Evolutionary conservation across 345 rosid genomes (phyloP), one percentile per base, ranked within the genome.

Genomic region (Rhizophora mangle): DNA sequence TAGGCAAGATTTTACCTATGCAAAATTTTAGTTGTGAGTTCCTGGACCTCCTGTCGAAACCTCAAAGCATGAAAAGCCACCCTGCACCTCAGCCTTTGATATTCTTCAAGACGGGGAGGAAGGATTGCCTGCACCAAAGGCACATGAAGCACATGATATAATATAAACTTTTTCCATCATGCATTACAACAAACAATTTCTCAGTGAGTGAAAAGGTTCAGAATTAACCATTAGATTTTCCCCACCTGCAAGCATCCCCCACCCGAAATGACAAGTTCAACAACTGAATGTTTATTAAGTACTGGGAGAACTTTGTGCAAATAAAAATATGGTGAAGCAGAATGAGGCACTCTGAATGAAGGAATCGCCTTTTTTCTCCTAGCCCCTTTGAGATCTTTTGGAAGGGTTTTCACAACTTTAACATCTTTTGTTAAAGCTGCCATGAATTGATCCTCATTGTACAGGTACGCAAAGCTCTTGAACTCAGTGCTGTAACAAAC

Each of bases 381-480:
- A 53, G 93, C 95, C 65, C 79, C 82, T 85, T 94, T 94, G 69
- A 94, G 97, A 77, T 85, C 69, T 78, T 94, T 92, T 0, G 99
- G 99, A 62, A 94, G 99, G 71, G 97, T 91, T 84, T 87, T 94
- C 67, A 94, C 86, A 53, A 94, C 78, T 69, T 80, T 81, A 54
- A 94, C 78, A 69, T 94, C 99, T 69, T 87, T 91, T 24, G 77
- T 78, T 65, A 95, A 62, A 37, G 96, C 93, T 27, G 83, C 83
- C 83, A 89, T 85, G 79, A 95, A 95, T 27, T 87, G 92, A 32
- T 95, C 97, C 85, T 88, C 97, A 16, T 83, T 88, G 70, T 89
- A 95, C 18, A 95, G 89, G 74, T 95, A 95, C 10, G 99, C 89
- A 81, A 95, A 95, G 80, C 99, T 95, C 90, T 95, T 95, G 82